Percentiles rank a stretch among this genome's conserved stretches.
phyloP scores from a whole-genome alignment of 257 asterid genomes.

The Avicennia marina region DNA sequence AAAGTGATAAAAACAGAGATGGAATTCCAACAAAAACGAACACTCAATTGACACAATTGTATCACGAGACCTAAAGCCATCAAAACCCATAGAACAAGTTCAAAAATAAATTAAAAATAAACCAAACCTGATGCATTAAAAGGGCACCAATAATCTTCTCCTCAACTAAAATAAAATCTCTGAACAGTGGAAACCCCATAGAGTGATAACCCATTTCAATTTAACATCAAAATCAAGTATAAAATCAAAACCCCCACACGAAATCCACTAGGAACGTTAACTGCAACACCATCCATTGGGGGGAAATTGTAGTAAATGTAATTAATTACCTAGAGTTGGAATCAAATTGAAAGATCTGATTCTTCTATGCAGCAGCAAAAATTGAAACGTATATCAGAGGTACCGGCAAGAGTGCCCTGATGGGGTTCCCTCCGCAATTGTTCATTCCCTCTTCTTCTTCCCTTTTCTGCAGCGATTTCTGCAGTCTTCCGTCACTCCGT shows the following conservation, averaged over 20 bases:
- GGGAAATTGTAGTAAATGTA: not conserved
- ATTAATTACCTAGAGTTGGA: constrained; percentile 21
- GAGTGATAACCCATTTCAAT: not conserved
- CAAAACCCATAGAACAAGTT: constrained; percentile 1
- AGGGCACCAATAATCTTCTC: not conserved
- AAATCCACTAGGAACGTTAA: constrained; percentile 18
- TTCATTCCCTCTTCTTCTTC: not conserved
- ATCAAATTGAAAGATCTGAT: constrained; percentile 21
- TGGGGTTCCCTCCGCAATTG: constrained; percentile 3
- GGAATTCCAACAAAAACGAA: not conserved
- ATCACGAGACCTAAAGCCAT: constrained; percentile 6
- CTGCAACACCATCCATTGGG: not conserved
- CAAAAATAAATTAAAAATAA: not conserved
- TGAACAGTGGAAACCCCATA: constrained; percentile 28
- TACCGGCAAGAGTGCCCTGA: constrained; percentile 17
- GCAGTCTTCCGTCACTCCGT: constrained; percentile 18
- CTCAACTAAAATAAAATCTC: not conserved
- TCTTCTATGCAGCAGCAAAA: constrained; percentile 6
- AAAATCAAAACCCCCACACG: constrained; percentile 11
- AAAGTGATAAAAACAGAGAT: not conserved
- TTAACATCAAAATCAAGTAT: constrained; percentile 2
- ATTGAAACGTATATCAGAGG: constrained; percentile 10
- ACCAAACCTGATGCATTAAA: constrained; percentile 4
- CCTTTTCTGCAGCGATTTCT: constrained; percentile 5
- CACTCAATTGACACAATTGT: not conserved